Evolutionary conservation across 805 yeast genomes (phyloP), one percentile per base, ranked within the genome.

Genomic region (Scheffersomyces ergatensis): DNA sequence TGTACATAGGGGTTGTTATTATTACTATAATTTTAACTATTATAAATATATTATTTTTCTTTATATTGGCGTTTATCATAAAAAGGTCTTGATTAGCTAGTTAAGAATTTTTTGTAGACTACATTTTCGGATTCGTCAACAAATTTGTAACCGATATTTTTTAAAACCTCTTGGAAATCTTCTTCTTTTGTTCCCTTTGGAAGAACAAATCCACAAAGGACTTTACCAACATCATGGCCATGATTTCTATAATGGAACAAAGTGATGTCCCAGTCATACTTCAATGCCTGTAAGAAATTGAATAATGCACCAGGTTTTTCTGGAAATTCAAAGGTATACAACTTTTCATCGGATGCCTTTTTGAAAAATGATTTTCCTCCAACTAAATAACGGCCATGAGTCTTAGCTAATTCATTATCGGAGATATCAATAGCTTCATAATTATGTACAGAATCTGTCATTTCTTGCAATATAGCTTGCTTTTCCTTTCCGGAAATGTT

Each of bases 221-320:
- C 88, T 62, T 89, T 89, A 34, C 96, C 98, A 34, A 93, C 77
- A 58, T 93, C 99, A 38, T 92, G 83, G 30, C 99, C 99, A 53
- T 89, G 95, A 67, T 93, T 89, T 73, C 99, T 82, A 66, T 93
- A 93, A 63, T 93, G 97, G 82, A 93, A 93, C 54, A 93, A 67
- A 1, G 97, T 85, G 46, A 93, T 80, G 59, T 93, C 93, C 97
- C 98, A 93, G 37, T 82, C 80, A 19, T 76, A 74, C 54, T 83
- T 79, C 58, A 93, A 65, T 14, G 82, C 74, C 20, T 75, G 76
- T 55, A 93, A 74, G 67, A 93, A 93, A 43, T 78, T 84, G 21
- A 84, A 78, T 55, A 93, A 73, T 1, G 99, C 97, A 36, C 97
- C 96, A 2, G 99, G 98, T 56, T 93, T 82, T 58, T 93, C 99